Evolutionary conservation across 164 flowering plant species (phyloP), one percentile per base, ranked within the genome.

Genomic region (Vitis cinerea): DNA sequence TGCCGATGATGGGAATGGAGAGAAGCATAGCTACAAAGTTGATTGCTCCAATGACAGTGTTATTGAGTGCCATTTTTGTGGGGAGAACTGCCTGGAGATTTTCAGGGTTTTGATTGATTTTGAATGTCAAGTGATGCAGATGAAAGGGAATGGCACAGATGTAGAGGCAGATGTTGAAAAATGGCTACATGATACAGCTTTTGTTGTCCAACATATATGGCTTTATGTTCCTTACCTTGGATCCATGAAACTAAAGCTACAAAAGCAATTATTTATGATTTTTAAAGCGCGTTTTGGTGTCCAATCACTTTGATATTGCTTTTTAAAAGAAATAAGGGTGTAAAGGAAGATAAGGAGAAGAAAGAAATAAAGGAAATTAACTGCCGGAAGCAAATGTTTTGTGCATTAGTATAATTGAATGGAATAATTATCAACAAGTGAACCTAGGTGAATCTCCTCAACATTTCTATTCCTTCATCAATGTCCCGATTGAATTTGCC

Each of bases 1-100:
- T 77, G 12, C 97, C 96, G 61, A 95, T 93, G 59, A 95, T 58
- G 2, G 98, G 99, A 44, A 91, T 79, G 1, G 99, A 88, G 9
- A 93, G 90, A 14, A 95, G 88, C 80, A 89, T 74, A 8, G 96
- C 97, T 0, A 88, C 75, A 72, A 95, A 86, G 84, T 92, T 95
- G 73, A 93, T 86, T 66, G 78, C 86, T n/a, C 94, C 97, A 17
- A 92, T 88, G n/a, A 88, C 88, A 71, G 85, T 94, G 82, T 78
- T 87, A 81, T 91, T 89, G n/a, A 88, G 68, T 10, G 98, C 89
- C 98, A 94, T 94, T 9, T 60, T 74, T 57, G 6, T 14, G 49
- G 55, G 68, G 16, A 12, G 29, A 30, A 50, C 3, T 3, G 9
- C 11, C 5, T 49, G 52, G 62, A 65, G 54, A 9, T 17, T 68